Evolutionary conservation across 164 flowering plant species (phyloP).

Genomic region (Aristolochia californica): DNA sequence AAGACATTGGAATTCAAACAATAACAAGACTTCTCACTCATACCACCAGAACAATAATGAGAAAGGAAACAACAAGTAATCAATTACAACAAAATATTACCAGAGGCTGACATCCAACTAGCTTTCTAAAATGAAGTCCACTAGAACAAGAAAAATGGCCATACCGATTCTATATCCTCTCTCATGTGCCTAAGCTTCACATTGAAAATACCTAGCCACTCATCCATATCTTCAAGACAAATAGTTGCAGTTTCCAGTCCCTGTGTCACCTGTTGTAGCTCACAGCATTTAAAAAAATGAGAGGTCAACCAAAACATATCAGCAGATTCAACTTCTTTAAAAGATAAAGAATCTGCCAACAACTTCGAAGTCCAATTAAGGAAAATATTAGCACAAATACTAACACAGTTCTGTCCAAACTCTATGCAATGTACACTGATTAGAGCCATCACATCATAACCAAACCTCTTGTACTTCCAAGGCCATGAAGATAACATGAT

Average conservation of each 20-base stretch:
- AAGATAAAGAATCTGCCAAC: too few relatives aligned
- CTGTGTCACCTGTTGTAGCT: slow-evolving; percentile 56
- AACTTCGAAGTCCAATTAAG: too few relatives aligned
- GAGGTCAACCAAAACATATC: too few relatives aligned
- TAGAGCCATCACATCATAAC: too few relatives aligned
- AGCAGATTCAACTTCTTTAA: too few relatives aligned
- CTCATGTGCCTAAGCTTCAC: slow-evolving; percentile 97
- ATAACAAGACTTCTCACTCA: not conserved
- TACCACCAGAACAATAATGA: not conserved
- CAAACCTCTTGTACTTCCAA: too few relatives aligned
- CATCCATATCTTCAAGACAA: slow-evolving; percentile 99
- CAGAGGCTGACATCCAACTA: too few relatives aligned
- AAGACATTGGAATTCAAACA: not conserved
- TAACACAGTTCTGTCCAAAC: too few relatives aligned
- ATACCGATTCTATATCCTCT: slow-evolving; percentile 97
- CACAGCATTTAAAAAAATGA: too few relatives aligned
- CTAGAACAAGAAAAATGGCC: slow-evolving; percentile 4
- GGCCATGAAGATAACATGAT: too few relatives aligned
- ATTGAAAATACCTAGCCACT: slow-evolving; percentile 96
- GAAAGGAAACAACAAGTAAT: not conserved
- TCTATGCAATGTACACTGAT: too few relatives aligned
- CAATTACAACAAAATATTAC: not conserved
- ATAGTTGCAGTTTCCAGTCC: slow-evolving; percentile 84
- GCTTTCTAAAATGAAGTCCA: not conserved
- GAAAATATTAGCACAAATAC: too few relatives aligned